Conservation (phyloP, 352 stramenopile species). For the Phytophthora rubi region DNA sequence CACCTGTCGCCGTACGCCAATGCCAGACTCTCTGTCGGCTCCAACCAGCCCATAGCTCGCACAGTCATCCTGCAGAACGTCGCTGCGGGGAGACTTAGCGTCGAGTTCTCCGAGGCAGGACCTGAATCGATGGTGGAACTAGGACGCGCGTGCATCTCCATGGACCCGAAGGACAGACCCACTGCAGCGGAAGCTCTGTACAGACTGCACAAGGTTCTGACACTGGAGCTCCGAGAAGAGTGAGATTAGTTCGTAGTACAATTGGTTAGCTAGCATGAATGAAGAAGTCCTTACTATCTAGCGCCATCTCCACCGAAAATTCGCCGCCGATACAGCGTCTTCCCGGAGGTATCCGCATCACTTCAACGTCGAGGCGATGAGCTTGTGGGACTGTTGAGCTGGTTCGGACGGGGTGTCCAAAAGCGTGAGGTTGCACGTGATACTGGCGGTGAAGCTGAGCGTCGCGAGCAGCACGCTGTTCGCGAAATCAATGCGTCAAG, state of each 20-base stretch:
- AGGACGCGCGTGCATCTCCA: constrained; percentile 26
- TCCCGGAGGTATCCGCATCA: background rate
- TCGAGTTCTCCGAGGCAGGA: constrained; percentile 29
- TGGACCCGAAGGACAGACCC: constrained; percentile 33
- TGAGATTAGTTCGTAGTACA: background rate
- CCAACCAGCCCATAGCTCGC: constrained; percentile 17
- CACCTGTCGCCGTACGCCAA: constrained; percentile 10
- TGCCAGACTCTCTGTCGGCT: constrained; percentile 2
- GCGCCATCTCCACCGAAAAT: background rate
- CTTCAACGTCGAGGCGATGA: background rate
- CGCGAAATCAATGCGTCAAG: too few relatives aligned
- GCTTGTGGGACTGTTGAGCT: background rate
- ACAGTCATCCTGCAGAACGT: constrained; percentile 47
- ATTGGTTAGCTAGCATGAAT: background rate
- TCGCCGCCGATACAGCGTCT: background rate
- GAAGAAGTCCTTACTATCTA: background rate
- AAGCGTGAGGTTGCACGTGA: too few relatives aligned
- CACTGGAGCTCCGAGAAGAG: constrained; percentile 9
- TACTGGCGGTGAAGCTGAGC: too few relatives aligned
- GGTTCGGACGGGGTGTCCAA: too few relatives aligned
- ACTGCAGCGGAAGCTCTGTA: constrained; percentile 41
- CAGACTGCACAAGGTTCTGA: constrained; percentile 28
- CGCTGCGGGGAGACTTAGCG: constrained; percentile 33
- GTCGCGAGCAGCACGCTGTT: too few relatives aligned
- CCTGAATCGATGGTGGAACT: constrained; percentile 23